phyloP scores from a whole-genome alignment of 2,329 filamentous ascomycete genomes.

The Diaporthe sp. region DNA sequence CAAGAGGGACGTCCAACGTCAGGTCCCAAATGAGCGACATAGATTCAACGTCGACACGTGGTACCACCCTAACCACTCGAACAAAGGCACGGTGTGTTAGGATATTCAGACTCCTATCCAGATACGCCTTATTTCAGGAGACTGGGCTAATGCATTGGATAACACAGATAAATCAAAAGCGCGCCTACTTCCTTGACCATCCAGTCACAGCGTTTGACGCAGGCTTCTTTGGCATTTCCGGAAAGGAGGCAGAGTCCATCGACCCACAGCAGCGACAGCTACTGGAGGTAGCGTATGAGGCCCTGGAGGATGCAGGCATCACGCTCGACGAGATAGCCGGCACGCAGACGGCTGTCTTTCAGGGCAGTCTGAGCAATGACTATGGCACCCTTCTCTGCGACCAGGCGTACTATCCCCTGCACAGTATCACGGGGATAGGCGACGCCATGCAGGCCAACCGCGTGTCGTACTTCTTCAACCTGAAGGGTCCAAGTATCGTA shows the following conservation, averaged over 20 bases:
- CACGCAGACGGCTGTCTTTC: conserved; percentile 50
- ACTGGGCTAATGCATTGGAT: neutral
- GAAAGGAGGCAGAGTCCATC: conserved; percentile 53
- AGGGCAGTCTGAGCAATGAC: conserved; percentile 47
- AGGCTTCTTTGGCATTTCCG: conserved; percentile 54
- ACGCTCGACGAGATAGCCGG: conserved; percentile 48
- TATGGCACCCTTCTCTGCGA: conserved; percentile 38
- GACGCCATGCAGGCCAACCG: conserved; percentile 56
- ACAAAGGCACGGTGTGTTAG: conserved; percentile 47
- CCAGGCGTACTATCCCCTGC: neutral
- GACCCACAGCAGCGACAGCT: conserved; percentile 51
- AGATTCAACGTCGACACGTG: conserved; percentile 51
- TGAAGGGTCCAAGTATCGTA: conserved; percentile 57
- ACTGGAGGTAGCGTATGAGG: conserved; percentile 52
- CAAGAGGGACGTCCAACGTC: conserved; percentile 18
- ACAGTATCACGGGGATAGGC: conserved; percentile 50
- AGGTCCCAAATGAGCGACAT: conserved; percentile 48
- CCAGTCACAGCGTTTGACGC: conserved; percentile 51
- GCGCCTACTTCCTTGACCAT: conserved; percentile 52
- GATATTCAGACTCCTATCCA: neutral
- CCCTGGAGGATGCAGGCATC: conserved; percentile 51
- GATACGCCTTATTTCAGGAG: conserved; percentile 48
- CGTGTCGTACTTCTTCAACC: conserved; percentile 58
- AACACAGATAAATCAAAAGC: conserved; percentile 16
- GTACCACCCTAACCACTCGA: conserved; percentile 51